phyloP scores from a whole-genome alignment of 495 filamentous ascomycete genomes.

The Podospora sp. region DNA sequence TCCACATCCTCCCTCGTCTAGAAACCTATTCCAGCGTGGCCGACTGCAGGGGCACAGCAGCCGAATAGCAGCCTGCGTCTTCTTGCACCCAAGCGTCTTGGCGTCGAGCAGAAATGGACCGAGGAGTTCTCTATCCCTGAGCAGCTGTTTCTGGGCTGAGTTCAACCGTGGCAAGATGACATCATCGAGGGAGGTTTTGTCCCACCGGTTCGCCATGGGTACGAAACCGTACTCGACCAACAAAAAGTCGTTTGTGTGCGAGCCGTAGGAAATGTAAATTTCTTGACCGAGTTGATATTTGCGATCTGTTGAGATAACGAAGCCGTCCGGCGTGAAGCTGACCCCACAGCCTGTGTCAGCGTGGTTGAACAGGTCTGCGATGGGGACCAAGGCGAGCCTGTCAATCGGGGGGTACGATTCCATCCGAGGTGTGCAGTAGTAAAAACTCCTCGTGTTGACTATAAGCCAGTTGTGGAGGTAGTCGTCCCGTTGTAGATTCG shows the following conservation, averaged over 20 bases:
- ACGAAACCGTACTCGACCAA: slow-evolving; percentile 81
- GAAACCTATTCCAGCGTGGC: background rate
- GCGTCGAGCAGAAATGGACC: slow-evolving; percentile 1
- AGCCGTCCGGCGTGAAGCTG: slow-evolving; percentile 44
- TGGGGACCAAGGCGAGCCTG: slow-evolving; percentile 67
- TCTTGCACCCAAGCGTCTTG: background rate
- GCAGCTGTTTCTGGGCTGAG: background rate
- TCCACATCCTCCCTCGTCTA: background rate
- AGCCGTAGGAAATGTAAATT: slow-evolving; percentile 74
- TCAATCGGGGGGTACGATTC: slow-evolving; percentile 51
- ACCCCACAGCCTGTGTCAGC: slow-evolving; percentile 40
- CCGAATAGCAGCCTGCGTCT: slow-evolving; percentile 9
- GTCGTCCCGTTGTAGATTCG: slow-evolving; percentile 45
- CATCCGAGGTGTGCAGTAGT: slow-evolving; percentile 37
- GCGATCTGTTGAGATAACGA: slow-evolving; percentile 57
- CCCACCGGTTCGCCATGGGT: slow-evolving; percentile 64
- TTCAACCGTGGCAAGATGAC: slow-evolving; percentile 51
- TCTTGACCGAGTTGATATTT: slow-evolving; percentile 66
- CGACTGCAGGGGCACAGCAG: slow-evolving; percentile 5
- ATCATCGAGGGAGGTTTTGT: slow-evolving; percentile 65
- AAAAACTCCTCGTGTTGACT: slow-evolving; percentile 71
- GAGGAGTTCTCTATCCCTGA: background rate
- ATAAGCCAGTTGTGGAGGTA: slow-evolving; percentile 69
- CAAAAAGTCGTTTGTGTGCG: slow-evolving; percentile 76
- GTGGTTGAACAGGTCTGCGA: slow-evolving; percentile 76